phyloP scores from a whole-genome alignment of 2,329 filamentous ascomycete species.

The Monosporascus sp. region DNA sequence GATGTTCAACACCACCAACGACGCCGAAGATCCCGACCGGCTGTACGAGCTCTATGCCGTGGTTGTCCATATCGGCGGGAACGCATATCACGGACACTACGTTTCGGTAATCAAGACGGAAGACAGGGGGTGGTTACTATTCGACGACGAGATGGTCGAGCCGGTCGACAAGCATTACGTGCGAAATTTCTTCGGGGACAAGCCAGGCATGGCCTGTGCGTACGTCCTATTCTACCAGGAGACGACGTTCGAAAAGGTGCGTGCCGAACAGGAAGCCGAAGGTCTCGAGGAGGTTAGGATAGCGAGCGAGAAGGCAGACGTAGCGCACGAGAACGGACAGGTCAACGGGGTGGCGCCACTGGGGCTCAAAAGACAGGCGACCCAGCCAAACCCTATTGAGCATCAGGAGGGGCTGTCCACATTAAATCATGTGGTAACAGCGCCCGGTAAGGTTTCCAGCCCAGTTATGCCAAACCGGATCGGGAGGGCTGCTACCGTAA shows the following conservation, averaged over 20 bases:
- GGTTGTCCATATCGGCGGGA: constrained; percentile 93
- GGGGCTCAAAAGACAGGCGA: constrained; percentile 45
- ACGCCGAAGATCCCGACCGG: constrained; percentile 87
- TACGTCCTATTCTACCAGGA: constrained; percentile 99
- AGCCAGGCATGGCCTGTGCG: constrained; percentile 82
- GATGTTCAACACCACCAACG: constrained; percentile 95
- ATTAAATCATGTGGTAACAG: constrained; percentile 63
- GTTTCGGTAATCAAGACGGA: constrained; percentile 97
- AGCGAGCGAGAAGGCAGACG: constrained; percentile 50
- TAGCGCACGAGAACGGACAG: constrained; percentile 44
- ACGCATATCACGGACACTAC: constrained; percentile 96
- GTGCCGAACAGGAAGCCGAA: constrained; percentile 79
- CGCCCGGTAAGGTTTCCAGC: constrained; percentile 37
- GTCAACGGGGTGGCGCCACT: constrained; percentile 34
- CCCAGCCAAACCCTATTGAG: constrained; percentile 41
- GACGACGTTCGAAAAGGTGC: constrained; percentile 63
- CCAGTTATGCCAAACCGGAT: constrained; percentile 7
- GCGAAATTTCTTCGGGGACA: constrained; percentile 94
- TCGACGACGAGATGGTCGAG: constrained; percentile 98
- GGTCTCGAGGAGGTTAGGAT: constrained; percentile 58
- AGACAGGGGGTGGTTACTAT: constrained; percentile 90
- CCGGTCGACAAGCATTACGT: constrained; percentile 96
- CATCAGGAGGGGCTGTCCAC: constrained; percentile 50
- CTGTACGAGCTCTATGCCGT: constrained; percentile 96
- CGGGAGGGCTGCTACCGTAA: constrained; percentile 21